Percentiles rank a stretch among this genome's conserved stretches.
phyloP scores from a whole-genome alignment of 176 grass and related monocot genomes.

The Oryza meyeriana region DNA sequence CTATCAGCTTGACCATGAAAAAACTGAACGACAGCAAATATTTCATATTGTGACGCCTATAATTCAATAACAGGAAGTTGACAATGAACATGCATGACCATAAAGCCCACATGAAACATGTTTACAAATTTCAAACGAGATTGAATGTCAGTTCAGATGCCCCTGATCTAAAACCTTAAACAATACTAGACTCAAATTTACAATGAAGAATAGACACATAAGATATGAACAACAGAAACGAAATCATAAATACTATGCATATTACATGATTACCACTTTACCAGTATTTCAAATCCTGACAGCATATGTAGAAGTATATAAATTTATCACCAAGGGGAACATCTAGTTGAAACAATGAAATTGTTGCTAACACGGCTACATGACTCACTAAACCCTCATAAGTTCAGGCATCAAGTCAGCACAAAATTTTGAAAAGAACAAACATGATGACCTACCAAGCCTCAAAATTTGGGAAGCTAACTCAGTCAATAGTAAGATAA shows the following conservation, averaged over 20 bases:
- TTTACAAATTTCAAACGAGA: not conserved
- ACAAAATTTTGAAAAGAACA: not conserved
- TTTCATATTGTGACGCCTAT: not conserved
- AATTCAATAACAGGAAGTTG: not conserved
- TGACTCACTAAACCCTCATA: not conserved
- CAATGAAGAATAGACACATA: not conserved
- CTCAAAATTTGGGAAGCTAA: not conserved
- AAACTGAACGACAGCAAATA: not conserved
- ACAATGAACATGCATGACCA: not conserved
- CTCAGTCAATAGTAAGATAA: not conserved
- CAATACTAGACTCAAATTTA: not conserved
- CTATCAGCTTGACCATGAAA: not conserved
- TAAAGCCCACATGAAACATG: not conserved
- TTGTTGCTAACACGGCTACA: not conserved
- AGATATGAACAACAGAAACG: not conserved
- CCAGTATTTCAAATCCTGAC: not conserved
- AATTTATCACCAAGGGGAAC: not conserved
- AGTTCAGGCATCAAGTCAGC: not conserved
- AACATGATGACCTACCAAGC: not conserved
- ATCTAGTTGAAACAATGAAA: not conserved
- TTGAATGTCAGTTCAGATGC: not conserved
- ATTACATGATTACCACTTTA: not conserved
- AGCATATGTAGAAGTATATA: not conserved
- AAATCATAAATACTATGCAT: not conserved
- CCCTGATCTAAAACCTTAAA: not conserved